Evolutionary conservation across 345 rosid species (phyloP).

Genomic region (Populus ilicifolia): DNA sequence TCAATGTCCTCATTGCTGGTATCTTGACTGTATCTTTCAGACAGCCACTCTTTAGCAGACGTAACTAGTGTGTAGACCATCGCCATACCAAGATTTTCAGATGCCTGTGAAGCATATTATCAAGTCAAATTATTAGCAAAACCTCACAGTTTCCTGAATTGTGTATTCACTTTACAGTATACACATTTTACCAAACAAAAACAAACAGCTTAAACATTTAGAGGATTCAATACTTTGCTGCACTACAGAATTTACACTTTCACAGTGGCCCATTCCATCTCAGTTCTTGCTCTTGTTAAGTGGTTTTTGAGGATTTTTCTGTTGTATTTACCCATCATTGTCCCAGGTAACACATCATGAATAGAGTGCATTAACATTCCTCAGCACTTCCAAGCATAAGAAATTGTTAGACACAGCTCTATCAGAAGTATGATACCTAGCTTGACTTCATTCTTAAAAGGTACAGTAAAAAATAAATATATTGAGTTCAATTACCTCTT

Average conservation of each 20-base stretch:
- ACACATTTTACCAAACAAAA: conserved; percentile 4
- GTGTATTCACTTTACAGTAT: conserved; percentile 2
- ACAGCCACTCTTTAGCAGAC: conserved; percentile 89
- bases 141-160: neutral
- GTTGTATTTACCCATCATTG: neutral
- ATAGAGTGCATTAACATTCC: neutral
- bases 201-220: neutral
- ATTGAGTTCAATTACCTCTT: conserved; percentile 52
- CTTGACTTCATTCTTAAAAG: neutral
- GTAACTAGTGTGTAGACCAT: conserved; percentile 87
- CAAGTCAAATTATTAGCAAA: conserved; percentile 10
- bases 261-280: neutral
- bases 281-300: neutral
- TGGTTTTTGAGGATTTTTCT: neutral
- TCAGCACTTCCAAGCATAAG: neutral
- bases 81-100: conserved; percentile 96
- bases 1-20: conserved; percentile 35
- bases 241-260: neutral
- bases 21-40: conserved; percentile 69
- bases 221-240: neutral
- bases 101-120: conserved; percentile 47
- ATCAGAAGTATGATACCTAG: too few relatives aligned
- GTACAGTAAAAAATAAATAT: neutral
- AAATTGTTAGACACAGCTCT: neutral
- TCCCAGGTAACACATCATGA: neutral